Base-by-base conservation (phyloP, 441 rosid species). In the Bocquillonia castaneifolia region DNA sequence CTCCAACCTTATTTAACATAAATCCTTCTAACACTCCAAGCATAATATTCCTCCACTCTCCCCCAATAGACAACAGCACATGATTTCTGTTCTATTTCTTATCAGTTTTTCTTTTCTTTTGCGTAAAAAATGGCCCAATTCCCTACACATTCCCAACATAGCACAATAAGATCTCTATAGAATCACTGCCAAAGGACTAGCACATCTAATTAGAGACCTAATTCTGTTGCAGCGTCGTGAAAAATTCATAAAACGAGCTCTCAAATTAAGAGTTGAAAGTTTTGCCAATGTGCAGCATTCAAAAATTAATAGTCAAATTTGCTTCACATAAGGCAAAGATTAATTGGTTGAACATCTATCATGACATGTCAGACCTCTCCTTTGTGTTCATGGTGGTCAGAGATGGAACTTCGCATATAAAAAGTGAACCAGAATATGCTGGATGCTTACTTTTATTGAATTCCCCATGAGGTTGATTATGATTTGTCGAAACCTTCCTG, bases 401-500 rank as follows among this genome's bases (percentile, higher is more conserved):
- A 13, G 59, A 4, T n/a, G 26, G 15, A 50, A 15, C n/a, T n/a
- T n/a, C n/a, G n/a, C n/a, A n/a, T n/a, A n/a, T n/a, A n/a, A n/a
- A n/a, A n/a, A n/a, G n/a, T n/a, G n/a, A n/a, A n/a, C n/a, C 50
- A 44, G 32, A 68, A 62, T 25, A 55, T 67, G 48, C 50, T 22
- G n/a, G 57, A 55, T n/a, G 52, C 87, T 78, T 81, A 90, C 98
- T 84, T 90, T 93, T n/a, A 93, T 87, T 28, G 98, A 93, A 74
- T 93, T 93, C 48, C 97, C 97, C 93, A 87, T 86, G 63, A 93
- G 92, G 78, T 93, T 93, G 68, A 87, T 88, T 76, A 93, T 85
- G 74, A 93, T 88, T 77, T 93, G 98, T 55, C 96, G 86, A 79
- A 90, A 88, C 75, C 97, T 84, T 68, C 91, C 92, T 3, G 91